Evolutionary conservation across 139 green algal species (phyloP).

Genomic region (Coccomyxa sp.): DNA sequence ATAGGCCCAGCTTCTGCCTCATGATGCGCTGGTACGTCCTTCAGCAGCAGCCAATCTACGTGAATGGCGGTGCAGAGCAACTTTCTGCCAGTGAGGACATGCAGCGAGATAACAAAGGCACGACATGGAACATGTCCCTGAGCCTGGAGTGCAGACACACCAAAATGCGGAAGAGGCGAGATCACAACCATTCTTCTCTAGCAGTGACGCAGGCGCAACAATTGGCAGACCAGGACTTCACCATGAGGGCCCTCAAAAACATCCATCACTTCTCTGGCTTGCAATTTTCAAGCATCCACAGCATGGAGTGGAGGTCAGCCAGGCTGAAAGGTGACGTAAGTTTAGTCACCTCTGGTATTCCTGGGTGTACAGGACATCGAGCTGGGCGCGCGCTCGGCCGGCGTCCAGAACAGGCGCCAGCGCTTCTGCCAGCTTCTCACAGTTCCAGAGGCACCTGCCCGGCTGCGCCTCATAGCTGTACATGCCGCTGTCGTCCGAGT

Average conservation of each 20-base stretch:
- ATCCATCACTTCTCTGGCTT: not conserved
- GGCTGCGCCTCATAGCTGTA: constrained; percentile 46
- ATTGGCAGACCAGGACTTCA: no score
- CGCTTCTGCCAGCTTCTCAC: constrained; percentile 60
- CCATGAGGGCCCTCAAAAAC: no score
- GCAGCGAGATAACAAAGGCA: not conserved
- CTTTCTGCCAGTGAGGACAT: not conserved
- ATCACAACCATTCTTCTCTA: no score
- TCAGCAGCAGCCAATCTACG: not conserved
- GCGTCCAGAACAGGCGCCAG: constrained; percentile 17
- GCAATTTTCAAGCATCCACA: not conserved
- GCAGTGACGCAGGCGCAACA: no score
- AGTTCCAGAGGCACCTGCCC: constrained; percentile 61
- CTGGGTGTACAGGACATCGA: constrained; percentile 5
- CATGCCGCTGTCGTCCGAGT: constrained; percentile 47
- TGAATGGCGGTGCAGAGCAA: not conserved
- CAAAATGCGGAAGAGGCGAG: no score
- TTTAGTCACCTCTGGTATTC: constrained; percentile 7
- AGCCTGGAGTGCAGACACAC: no score
- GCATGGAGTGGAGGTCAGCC: not conserved
- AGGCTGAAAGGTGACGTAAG: not conserved
- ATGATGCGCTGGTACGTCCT: constrained; percentile 21
- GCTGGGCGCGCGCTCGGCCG: not conserved
- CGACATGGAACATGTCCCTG: no score
- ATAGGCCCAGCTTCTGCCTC: constrained; percentile 36